These are phyloP conservation scores for Myochromella boudieri DNA, from an alignment of 768 basidiomycete genomes.

Conservation along the genomic window DNA sequence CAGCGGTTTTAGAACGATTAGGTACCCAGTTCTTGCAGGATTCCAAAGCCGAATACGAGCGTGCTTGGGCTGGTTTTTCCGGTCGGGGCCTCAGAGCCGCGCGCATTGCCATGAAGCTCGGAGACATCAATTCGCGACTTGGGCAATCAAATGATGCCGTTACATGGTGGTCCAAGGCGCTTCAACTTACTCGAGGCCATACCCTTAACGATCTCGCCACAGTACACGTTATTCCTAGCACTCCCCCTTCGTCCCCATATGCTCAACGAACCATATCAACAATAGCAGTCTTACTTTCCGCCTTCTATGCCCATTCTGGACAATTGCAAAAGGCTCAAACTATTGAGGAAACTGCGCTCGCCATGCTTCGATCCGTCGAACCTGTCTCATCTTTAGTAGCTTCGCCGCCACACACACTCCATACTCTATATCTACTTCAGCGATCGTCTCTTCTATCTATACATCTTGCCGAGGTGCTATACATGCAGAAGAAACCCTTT, in stretches of 20 bases:
- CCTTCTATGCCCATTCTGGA: conserved; percentile 62
- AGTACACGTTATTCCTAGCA: conserved; percentile 30
- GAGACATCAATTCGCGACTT: conserved; percentile 60
- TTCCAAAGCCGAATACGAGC: conserved; percentile 57
- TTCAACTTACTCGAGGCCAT: conserved; percentile 43
- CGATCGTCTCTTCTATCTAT: conserved; percentile 72
- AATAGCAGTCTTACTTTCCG: conserved; percentile 69
- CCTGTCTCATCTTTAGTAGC: conserved; percentile 42
- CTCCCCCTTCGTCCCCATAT: conserved; percentile 53
- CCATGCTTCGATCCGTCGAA: conserved; percentile 53
- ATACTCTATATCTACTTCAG: conserved; percentile 66
- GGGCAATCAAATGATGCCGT: conserved; percentile 54
- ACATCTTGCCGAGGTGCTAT: conserved; percentile 72
- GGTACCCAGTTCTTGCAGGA: conserved; percentile 51
- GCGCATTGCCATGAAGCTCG: conserved; percentile 63
- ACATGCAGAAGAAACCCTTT: conserved; percentile 43
- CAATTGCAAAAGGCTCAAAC: conserved; percentile 53
- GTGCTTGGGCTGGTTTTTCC: conserved; percentile 50
- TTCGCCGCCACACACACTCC: conserved; percentile 60
- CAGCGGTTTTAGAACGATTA: conserved; percentile 58
- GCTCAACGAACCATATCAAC: conserved; percentile 63
- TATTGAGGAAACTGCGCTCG: conserved; percentile 56
- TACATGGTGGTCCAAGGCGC: conserved; percentile 66
- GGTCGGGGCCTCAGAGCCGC: conserved; percentile 44
- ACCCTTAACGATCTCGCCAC: conserved; percentile 19